Base-by-base conservation (phyloP, 2,329 filamentous ascomycete genomes). In the Dactylellina sp. region DNA sequence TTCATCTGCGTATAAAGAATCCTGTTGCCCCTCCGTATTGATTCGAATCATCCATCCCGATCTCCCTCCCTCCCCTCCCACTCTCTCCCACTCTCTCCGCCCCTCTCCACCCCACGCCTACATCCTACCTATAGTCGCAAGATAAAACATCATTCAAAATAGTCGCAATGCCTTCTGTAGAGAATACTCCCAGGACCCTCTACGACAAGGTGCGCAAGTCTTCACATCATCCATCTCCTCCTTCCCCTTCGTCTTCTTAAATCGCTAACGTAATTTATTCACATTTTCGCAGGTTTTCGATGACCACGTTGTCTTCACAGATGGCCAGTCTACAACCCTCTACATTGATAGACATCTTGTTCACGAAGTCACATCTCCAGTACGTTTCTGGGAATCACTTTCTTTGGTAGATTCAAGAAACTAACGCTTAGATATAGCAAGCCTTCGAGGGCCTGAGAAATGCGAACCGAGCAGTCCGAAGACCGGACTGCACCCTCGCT, bases 321-420 rank as follows among this genome's bases (percentile, higher is more conserved):
- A 98, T 83, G 94, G 94, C 83, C 97, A 93, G 70, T 72, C 85
- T 96, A 79, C 84, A 97, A 77, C 86, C 22, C 78, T 98, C 71
- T 98, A 98, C 82, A 98, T 98, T 80, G 92, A 92, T 93, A 85
- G 95, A 82, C 95, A 99, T 85, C 86, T 99, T 76, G 93, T 98
- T 75, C 95, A 99, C 82, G 95, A 99, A 85, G 95, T 99, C 81
- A 99, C 95, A 79, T 97, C 94, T 79, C 95, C 95, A 76, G 91
- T 93, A 86, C 81, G 89, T 82, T 75, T 59, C 59, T 53, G 53
- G 3, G 39, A 78, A 61, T 78, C 75, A 66, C 49, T 44, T 57
- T 39, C 50, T 16, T 49, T 28, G 9, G 50, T 22, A 52, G 32
- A 35, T 28, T 77, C 76, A 79, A 42, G 79, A 72, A 61, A 49